A percentile compares a stretch with the other conserved stretches of the same genome.
Conservation (phyloP, 257 asterid species). For the Solanum ossicruentum region DNA sequence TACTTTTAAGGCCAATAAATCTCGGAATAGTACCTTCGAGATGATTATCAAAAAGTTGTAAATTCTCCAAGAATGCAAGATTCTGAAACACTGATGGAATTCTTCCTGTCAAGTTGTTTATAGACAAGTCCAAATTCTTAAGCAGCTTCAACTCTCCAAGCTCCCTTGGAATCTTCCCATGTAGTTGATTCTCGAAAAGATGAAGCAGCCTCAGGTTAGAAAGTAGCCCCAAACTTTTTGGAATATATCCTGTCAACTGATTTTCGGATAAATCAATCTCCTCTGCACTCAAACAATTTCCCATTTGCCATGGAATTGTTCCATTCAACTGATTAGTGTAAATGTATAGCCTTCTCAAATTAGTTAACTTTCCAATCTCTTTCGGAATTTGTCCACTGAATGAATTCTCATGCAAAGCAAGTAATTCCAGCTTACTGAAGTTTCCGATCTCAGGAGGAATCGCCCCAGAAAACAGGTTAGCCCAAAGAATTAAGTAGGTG, state of each 20-base stretch:
- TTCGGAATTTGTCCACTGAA: conserved; percentile 49
- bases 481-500: conserved; percentile 49
- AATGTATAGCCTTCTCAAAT: conserved; percentile 37
- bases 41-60: conserved; percentile 68
- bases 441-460: conserved; percentile 69
- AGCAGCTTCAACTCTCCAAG: conserved; percentile 42
- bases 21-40: conserved; percentile 63
- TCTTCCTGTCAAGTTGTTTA: conserved; percentile 62
- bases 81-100: conserved; percentile 57
- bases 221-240: conserved; percentile 30
- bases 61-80: conserved; percentile 38
- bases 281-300: conserved; percentile 42
- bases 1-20: conserved; percentile 45
- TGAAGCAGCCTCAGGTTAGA: conserved; percentile 48
- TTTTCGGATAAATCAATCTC: conserved; percentile 84
- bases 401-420: conserved; percentile 52
- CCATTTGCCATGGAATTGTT: conserved; percentile 52
- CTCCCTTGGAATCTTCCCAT: conserved; percentile 51
- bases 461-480: conserved; percentile 47
- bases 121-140: conserved; percentile 47
- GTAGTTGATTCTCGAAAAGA: conserved; percentile 62
- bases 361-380: conserved; percentile 51
- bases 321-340: conserved; percentile 68
- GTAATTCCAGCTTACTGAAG: conserved; percentile 49
- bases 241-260: conserved; percentile 46